phyloP scores from a whole-genome alignment of 139 green algal genomes.

The Coccomyxa sp. region DNA sequence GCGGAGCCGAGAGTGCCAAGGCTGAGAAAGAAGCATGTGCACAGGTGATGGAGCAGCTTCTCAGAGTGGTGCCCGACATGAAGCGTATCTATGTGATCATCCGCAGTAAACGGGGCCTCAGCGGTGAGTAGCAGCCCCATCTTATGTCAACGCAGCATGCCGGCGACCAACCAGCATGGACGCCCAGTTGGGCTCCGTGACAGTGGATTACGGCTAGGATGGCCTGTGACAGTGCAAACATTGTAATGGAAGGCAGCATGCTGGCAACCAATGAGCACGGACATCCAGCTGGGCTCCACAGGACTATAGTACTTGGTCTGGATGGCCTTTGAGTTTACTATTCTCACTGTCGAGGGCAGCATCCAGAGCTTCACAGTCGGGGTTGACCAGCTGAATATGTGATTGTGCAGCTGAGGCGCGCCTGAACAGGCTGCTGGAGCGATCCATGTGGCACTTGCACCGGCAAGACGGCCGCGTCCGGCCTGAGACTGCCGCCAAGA shows the following conservation, averaged over 20 bases:
- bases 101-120: constrained; percentile 7
- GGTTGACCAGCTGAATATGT: neutral
- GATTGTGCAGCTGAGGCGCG: neutral
- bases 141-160: neutral
- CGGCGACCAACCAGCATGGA: neutral
- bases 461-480: neutral
- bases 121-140: neutral
- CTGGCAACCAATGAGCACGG: too few relatives aligned
- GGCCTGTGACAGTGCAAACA: neutral
- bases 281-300: neutral
- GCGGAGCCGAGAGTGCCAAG: too few relatives aligned
- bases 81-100: constrained; percentile 29
- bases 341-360: too few relatives aligned
- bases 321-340: too few relatives aligned
- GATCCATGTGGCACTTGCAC: neutral
- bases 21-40: too few relatives aligned
- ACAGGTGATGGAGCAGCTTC: constrained; percentile 43
- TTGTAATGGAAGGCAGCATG: neutral
- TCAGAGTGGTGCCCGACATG: constrained; percentile 32
- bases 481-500: neutral
- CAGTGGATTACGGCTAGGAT: neutral
- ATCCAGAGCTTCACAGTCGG: neutral
- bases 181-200: too few relatives aligned
- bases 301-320: neutral
- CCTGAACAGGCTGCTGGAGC: constrained; percentile 2